Base-by-base conservation (phyloP, 2,329 filamentous ascomycete genomes). In the Alternaria conjuncta region DNA sequence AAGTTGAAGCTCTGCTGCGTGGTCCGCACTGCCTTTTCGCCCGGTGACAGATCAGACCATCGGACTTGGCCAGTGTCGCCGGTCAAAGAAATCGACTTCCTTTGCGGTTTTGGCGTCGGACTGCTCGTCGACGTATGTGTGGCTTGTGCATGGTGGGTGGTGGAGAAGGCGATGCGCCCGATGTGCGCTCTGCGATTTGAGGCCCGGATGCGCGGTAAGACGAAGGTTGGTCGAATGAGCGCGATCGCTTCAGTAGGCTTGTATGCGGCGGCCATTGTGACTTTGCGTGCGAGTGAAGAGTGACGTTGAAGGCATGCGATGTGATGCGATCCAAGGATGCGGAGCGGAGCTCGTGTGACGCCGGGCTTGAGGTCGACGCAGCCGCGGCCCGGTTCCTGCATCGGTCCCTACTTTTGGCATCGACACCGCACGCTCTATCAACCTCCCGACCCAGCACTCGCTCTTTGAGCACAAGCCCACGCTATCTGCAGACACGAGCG, bases 1-100 rank as follows among this genome's bases (percentile, higher is more conserved):
- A 97, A 89, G 80, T 98, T 97, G 83, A 97, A 91, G 15, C 90
- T 92, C 80, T 97, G 95, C 80, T 97, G 94, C 1, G 93, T 95
- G 9, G 93, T 92, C 43, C 95, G 88, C 23, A 91, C 91, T 3
- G 90, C 89, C 80, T 97, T 97, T 78, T 97, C 95, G 51, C 83
- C 83, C 0, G 82, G 83, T 1, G 90, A 93, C 3, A 98, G 86
- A 58, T 96, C 86, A 4, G 84, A 86, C 95, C 95, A 98, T 5
- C 89, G 88, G 2, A 97, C 89, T 67, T 87, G 86, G 8, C 95
- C 95, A 74, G 93, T 91, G 72, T 97, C 95, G 72, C 93, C 96
- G 74, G 94, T 90, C 0, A 95, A 87, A 0, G 94, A 97, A 25
- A 97, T 89, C 43, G 89, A 86, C 74, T 87, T 89, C 57, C 92